Evolutionary conservation across 257 asterid genomes (phyloP).

Genomic region (Craterostigma plantagineum): DNA sequence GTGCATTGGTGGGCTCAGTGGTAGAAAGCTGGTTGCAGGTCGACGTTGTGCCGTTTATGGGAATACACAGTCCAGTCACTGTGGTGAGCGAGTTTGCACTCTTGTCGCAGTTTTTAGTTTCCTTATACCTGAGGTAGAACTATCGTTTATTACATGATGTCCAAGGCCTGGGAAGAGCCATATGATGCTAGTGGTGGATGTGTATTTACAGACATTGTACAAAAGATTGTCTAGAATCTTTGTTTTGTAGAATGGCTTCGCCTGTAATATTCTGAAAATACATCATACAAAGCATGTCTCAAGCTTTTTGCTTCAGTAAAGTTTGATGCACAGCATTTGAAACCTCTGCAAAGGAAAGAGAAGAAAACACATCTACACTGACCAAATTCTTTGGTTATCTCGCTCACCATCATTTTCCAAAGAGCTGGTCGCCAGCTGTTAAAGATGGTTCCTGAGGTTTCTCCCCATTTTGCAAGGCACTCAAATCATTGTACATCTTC

Average conservation of each 20-base stretch:
- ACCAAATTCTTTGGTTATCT: no score
- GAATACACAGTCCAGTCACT: constrained; percentile 74
- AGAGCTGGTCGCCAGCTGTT: constrained; percentile 14
- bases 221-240: constrained; percentile 7
- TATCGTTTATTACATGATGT: constrained; percentile 4
- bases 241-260: no score
- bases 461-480: constrained; percentile 16
- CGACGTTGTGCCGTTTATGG: constrained; percentile 82
- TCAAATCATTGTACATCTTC: constrained; percentile 48
- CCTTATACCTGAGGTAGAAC: constrained; percentile 58
- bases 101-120: constrained; percentile 66
- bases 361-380: no score
- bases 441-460: constrained; percentile 18
- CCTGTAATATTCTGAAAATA: constrained; percentile 18
- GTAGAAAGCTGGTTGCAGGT: constrained; percentile 94
- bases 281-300: constrained; percentile 19
- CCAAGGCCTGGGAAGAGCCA: not conserved
- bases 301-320: constrained; percentile 74
- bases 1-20: constrained; percentile 90
- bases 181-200: not conserved
- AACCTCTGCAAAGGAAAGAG: not conserved
- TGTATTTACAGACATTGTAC: constrained; percentile 19
- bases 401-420: no score
- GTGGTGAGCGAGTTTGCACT: constrained; percentile 78
- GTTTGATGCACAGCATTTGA: constrained; percentile 19